phyloP scores from a whole-genome alignment of 2,329 filamentous ascomycete genomes.

The Davidsoniella australis region DNA sequence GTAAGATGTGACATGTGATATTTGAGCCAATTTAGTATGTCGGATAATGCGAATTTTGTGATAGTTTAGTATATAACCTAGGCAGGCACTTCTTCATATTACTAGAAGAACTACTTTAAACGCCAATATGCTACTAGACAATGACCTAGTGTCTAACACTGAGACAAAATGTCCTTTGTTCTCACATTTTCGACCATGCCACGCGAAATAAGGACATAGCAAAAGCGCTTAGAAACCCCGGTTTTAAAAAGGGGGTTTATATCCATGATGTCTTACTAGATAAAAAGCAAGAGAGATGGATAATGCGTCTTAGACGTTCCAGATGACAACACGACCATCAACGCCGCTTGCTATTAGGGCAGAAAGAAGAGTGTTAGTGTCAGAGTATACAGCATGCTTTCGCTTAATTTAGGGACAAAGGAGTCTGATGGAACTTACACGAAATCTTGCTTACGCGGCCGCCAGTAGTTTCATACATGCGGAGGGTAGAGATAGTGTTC shows the following conservation, averaged over 20 bases:
- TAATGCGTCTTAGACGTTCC: constrained; percentile 38
- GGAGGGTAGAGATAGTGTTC: constrained; percentile 80
- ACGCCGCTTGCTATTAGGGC: constrained; percentile 52
- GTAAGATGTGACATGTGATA: no score
- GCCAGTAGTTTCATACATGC: constrained; percentile 52
- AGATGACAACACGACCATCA: constrained; percentile 67
- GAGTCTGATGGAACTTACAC: constrained; percentile 41
- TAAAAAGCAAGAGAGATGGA: no score
- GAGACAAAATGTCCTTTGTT: background rate
- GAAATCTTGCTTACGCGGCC: constrained; percentile 62
- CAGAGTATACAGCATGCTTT: constrained; percentile 14
- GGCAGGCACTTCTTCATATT: no score
- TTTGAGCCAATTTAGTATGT: no score
- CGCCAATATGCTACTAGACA: no score
- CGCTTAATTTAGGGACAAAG: constrained; percentile 11
- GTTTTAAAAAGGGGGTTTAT: no score
- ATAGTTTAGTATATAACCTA: no score
- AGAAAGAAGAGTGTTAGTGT: background rate
- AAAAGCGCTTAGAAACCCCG: no score
- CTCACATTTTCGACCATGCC: constrained; percentile 5
- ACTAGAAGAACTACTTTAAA: no score
- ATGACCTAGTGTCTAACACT: background rate
- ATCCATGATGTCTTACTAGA: no score
- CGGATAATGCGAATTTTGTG: no score
- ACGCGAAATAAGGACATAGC: background rate